Evolutionary conservation across 2,329 filamentous ascomycete genomes (phyloP), one percentile per base, ranked within the genome.

Genomic region (Colletotrichum navitas): DNA sequence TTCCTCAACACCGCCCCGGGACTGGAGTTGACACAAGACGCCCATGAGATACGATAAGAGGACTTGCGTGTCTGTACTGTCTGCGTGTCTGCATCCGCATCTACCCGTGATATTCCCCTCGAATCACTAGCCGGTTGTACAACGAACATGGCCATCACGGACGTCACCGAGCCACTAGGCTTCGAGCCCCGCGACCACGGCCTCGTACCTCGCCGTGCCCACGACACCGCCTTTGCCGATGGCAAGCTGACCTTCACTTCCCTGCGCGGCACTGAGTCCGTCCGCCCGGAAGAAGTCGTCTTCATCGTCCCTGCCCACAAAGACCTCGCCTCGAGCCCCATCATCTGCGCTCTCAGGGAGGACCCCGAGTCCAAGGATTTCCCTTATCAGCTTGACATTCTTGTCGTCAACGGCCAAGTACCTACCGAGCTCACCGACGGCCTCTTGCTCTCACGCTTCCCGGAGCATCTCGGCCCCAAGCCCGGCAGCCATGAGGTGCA

Each of bases 271-370:
- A 56, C 21, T 47, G 43, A 71, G 43, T 61, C 64, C 4, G 52
- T 78, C 36, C 69, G 58, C 16, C 69, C 75, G 0, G 72, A 76
- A 11, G 72, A 77, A 43, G 76, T 81, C 21, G 41, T 81, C 49
- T 75, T 77, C 41, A 66, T 80, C 43, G 49, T 73, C 16, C 60
- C 66, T 29, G 45, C 45, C 52, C 24, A 26, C 16, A 36, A 41
- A 36, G 24, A 55, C 18, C 5, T 52, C 43, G 49, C 18, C 51
- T 49, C 60, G 47, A 39, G 65, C 11, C 68, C 65, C 73, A 74
- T 83, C 29, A 76, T 87, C 7, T 79, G 82, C 73, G 79, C 79
- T 32, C 78, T 89, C 8, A 71, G 76, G 3, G 82, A 85, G 72
- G 75, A 78, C 8, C 54, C 75, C 5, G 77, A 77, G 29, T 74